A percentile compares a stretch with the other conserved stretches of the same genome.
These are phyloP conservation scores for Carex littledalei DNA, from an alignment of 176 grass and related monocot species.

Conservation along the genomic window DNA sequence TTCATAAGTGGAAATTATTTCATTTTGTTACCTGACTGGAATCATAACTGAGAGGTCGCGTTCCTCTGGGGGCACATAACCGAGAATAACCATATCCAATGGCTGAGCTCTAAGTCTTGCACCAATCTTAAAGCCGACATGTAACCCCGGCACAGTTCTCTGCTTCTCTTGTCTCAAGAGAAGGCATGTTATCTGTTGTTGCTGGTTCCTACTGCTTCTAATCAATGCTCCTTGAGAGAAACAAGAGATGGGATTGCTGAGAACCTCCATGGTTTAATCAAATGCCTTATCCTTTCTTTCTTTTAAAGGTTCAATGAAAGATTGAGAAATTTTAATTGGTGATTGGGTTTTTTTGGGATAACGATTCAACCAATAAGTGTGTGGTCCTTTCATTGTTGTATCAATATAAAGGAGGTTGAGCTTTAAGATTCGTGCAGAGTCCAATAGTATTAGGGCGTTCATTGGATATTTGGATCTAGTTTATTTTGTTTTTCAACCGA, in stretches of 20 bases:
- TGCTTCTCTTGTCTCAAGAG: neutral
- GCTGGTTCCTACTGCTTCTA: neutral
- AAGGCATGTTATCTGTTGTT: conserved; percentile 2
- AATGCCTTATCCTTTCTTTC: neutral
- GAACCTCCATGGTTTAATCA: neutral
- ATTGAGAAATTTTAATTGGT: neutral
- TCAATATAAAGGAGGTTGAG: neutral
- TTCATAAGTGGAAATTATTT: neutral
- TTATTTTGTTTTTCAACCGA: too few relatives aligned
- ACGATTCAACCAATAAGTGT: too few relatives aligned
- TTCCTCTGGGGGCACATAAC: neutral
- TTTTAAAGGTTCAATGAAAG: neutral
- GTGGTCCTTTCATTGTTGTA: neutral
- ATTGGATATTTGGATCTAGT: too few relatives aligned
- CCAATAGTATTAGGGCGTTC: too few relatives aligned
- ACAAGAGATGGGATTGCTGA: neutral
- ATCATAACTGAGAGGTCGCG: conserved; percentile 1
- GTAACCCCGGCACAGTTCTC: neutral
- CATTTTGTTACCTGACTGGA: neutral
- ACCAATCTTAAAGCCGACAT: neutral
- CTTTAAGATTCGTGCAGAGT: neutral
- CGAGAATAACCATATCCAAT: neutral
- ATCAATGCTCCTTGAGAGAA: neutral
- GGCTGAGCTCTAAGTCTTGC: neutral
- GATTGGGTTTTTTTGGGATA: neutral